Evolutionary conservation across 331 rosid genomes (phyloP).

Genomic region (Erythrophleum ivorense): DNA sequence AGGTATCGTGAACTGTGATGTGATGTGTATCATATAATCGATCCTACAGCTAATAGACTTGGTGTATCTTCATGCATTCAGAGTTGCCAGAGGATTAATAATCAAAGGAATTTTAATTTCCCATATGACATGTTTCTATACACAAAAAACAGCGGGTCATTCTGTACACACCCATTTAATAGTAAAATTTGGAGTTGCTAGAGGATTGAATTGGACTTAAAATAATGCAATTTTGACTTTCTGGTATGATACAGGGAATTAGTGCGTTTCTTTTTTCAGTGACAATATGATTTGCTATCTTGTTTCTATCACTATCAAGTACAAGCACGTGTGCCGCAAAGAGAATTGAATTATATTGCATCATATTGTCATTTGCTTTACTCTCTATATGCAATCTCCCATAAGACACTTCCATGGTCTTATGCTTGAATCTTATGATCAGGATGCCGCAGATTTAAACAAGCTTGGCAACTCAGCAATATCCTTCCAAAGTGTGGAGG

Average conservation of each 20-base stretch:
- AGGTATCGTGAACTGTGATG: too few relatives aligned
- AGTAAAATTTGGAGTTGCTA: neutral
- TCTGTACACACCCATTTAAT: too few relatives aligned
- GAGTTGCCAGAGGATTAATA: too few relatives aligned
- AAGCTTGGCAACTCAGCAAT: constrained; percentile 29
- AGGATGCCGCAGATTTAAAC: constrained; percentile 88
- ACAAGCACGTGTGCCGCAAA: constrained; percentile 61
- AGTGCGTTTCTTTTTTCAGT: constrained; percentile 8
- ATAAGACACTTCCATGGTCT: neutral
- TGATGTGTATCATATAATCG: too few relatives aligned
- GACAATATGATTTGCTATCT: constrained; percentile 31
- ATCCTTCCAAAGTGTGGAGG: too few relatives aligned
- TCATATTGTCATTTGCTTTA: neutral
- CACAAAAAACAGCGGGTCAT: too few relatives aligned
- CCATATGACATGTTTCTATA: too few relatives aligned
- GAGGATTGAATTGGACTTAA: constrained; percentile 19
- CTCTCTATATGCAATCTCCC: constrained; percentile 16
- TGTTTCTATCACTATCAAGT: constrained; percentile 49
- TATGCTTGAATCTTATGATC: constrained; percentile 71
- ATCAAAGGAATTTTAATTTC: too few relatives aligned
- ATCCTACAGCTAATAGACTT: too few relatives aligned
- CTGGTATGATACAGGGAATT: neutral
- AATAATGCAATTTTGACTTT: neutral
- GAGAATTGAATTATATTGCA: constrained; percentile 18
- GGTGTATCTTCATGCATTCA: too few relatives aligned